A percentile compares a stretch with the other conserved stretches of the same genome.
These are phyloP conservation scores for Penicillium waksmanii DNA, from an alignment of 495 filamentous ascomycete species.

Conservation along the genomic window DNA sequence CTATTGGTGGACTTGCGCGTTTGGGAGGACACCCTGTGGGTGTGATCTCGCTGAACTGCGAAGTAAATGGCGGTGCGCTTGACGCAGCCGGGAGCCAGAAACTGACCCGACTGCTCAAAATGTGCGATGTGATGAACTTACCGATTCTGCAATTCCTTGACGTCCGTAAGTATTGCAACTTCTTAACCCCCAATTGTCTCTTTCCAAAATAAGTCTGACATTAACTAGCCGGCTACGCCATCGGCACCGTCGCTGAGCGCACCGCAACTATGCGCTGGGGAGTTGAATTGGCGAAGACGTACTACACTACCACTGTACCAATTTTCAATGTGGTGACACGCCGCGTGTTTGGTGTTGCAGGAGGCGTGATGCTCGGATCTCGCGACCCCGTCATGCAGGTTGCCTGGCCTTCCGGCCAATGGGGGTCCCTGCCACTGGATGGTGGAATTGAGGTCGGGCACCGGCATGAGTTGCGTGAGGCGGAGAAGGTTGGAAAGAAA, in stretches of 20 bases:
- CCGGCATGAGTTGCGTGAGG: slow-evolving; percentile 58
- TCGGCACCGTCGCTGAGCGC: slow-evolving; percentile 63
- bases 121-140: slow-evolving; percentile 67
- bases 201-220: slow-evolving; percentile 6
- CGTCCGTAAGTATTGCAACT: slow-evolving; percentile 43
- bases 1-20: slow-evolving; percentile 61
- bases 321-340: slow-evolving; percentile 63
- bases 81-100: slow-evolving; percentile 64
- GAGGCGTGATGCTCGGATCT: slow-evolving; percentile 63
- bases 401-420: slow-evolving; percentile 65
- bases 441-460: slow-evolving; percentile 67
- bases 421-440: slow-evolving; percentile 61
- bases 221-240: slow-evolving; percentile 57
- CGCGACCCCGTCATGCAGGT: slow-evolving; percentile 62
- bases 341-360: slow-evolving; percentile 62
- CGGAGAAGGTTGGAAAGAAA: slow-evolving; percentile 51
- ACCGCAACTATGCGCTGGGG: slow-evolving; percentile 67
- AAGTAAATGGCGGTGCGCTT: slow-evolving; percentile 62
- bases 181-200: background rate
- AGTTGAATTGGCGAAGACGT: slow-evolving; percentile 59
- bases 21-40: slow-evolving; percentile 59
- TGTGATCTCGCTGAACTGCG: slow-evolving; percentile 60
- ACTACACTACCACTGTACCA: slow-evolving; percentile 61
- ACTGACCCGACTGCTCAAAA: slow-evolving; percentile 58
- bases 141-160: slow-evolving; percentile 66